A percentile compares a stretch with the other conserved stretches of the same genome.
phyloP scores from a whole-genome alignment of 345 rosid genomes.

The Eucalyptus victrix region DNA sequence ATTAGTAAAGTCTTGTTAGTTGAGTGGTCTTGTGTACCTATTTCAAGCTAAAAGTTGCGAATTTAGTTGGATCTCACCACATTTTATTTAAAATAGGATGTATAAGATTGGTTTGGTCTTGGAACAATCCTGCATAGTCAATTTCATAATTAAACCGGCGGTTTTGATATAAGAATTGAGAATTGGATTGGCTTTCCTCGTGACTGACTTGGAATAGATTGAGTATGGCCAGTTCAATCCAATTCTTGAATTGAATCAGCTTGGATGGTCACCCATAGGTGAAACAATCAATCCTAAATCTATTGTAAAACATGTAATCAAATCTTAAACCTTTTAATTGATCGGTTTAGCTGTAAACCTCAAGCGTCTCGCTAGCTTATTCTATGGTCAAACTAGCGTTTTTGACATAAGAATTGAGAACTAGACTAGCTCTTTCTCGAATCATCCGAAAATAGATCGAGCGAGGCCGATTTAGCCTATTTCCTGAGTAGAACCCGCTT shows the following conservation, averaged over 20 bases:
- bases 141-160: background rate
- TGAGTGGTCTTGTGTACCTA: background rate
- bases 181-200: background rate
- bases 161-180: background rate
- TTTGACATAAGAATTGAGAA: background rate
- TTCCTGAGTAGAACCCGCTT: accelerated
- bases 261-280: background rate
- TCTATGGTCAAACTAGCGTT: background rate
- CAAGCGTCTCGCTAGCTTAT: accelerated
- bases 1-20: background rate
- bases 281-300: background rate
- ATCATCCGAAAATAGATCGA: no score
- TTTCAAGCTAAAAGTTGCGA: background rate
- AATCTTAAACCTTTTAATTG: background rate
- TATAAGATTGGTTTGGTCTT: background rate
- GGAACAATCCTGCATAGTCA: background rate
- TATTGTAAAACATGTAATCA: background rate
- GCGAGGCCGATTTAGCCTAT: background rate
- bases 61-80: background rate
- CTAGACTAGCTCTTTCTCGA: background rate
- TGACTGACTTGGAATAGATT: background rate
- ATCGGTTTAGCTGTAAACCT: background rate
- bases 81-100: background rate
- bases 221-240: background rate
- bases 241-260: background rate